These are phyloP conservation scores for Handroanthus guayacan DNA, from an alignment of 257 asterid genomes.

Conservation along the genomic window DNA sequence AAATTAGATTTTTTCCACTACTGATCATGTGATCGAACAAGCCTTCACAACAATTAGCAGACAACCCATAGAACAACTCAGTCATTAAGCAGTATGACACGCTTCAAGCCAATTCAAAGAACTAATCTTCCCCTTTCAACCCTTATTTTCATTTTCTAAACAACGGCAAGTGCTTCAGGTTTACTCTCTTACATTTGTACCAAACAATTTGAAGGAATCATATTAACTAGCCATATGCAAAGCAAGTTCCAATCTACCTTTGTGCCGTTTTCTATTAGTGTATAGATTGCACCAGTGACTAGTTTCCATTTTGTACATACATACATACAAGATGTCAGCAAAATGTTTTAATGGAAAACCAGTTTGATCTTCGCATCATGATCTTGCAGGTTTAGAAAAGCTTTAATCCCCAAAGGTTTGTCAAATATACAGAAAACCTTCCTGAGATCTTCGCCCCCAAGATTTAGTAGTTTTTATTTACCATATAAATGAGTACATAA, in stretches of 20 bases:
- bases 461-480: slow-evolving; percentile 18
- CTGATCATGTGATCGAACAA: not conserved
- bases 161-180: not conserved
- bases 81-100: not conserved
- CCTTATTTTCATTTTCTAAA: not conserved
- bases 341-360: not conserved
- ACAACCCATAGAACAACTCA: not conserved
- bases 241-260: not conserved
- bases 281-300: not conserved
- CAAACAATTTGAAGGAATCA: not conserved
- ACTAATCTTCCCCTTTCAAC: not conserved
- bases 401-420: not conserved
- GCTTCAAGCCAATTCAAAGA: not conserved
- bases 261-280: not conserved
- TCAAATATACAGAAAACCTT: slow-evolving; percentile 3
- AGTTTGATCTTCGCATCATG: not conserved
- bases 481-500: not conserved
- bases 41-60: not conserved
- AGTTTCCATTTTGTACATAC: not conserved
- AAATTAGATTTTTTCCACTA: not conserved
- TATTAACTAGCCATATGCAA: not conserved
- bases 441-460: not conserved
- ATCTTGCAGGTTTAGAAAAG: not conserved
- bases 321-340: not conserved
- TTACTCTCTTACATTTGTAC: not conserved